Evolutionary conservation across 148 eudicot species (phyloP), one percentile per base, ranked within the genome.

Genomic region (Silene uniflora): DNA sequence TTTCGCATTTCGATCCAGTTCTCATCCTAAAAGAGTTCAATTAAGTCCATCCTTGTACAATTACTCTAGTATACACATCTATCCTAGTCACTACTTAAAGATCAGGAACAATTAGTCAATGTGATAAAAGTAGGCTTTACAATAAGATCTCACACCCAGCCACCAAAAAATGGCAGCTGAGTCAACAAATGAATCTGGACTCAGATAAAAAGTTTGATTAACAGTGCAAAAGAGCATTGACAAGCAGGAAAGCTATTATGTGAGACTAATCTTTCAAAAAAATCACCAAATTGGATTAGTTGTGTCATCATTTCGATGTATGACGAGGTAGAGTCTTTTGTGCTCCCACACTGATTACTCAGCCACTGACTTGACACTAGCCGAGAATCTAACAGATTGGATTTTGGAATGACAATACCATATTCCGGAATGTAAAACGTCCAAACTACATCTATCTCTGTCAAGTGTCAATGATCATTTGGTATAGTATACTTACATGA

Each of bases 401-500:
- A 70, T 14, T 73, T 32, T 22, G 17, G 27, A 70, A 23, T 35
- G 60, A 61, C 23, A 21, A 62, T 11, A 29, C 23, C 7, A 27
- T 18, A 47, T 0, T 24, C 73, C 23, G 18, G n/a, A 17, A 66
- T 32, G 46, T n/a, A 39, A 66, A 32, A 14, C 18, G 35, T 17
- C 24, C 47, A 56, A 21, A 55, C 22, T 54, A 42, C 22, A 39
- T 25, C 24, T 12, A 35, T 44, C 13, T 49, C 62, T 6, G 52
- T 39, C 25, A 22, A 54, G 6, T 7, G 32, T 21, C 23, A 55
- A 24, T 32, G n/a, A 39, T 9, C 32, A 67, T n/a, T 10, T 35
- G 46, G 65, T 54, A 73, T 19, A 49, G n/a, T 12, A 81, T 3
- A 79, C 95, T 82, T 88, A 90, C 98, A 84, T 93, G 98, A 80